These are phyloP conservation scores for Dalechampia spathulata DNA, from an alignment of 441 rosid species.

Conservation along the genomic window DNA sequence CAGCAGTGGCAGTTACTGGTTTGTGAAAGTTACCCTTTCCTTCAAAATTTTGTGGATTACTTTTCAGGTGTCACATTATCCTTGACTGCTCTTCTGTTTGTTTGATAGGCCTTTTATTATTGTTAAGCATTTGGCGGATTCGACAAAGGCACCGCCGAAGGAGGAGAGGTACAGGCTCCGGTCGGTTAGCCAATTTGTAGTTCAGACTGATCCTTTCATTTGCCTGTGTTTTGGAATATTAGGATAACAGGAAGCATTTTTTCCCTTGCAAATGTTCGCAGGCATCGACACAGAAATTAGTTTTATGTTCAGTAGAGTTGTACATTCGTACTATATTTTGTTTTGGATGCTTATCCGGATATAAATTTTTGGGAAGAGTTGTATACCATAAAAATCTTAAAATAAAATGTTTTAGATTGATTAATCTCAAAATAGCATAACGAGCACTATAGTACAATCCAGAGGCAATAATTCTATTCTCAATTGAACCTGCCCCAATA, in stretches of 20 bases:
- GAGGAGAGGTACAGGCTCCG: conserved; percentile 55
- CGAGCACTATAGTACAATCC: too few species aligned
- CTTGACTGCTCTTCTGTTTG: conserved; percentile 13
- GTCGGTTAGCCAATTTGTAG: conserved; percentile 41
- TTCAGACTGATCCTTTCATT: conserved; percentile 3
- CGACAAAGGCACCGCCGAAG: conserved; percentile 65
- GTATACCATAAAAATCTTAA: too few species aligned
- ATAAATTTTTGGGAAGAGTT: conserved; percentile 27
- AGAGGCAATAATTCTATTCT: too few species aligned
- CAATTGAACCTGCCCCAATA: too few species aligned
- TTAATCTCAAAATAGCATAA: too few species aligned
- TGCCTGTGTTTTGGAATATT: conserved; percentile 1
- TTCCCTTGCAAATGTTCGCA: conserved; percentile 12
- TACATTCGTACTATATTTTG: conserved; percentile 3
- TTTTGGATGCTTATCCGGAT: conserved; percentile 19
- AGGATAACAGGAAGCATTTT: not conserved
- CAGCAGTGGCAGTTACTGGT: conserved; percentile 62
- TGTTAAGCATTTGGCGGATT: conserved; percentile 68
- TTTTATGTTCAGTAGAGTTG: conserved; percentile 9
- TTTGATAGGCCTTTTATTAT: conserved; percentile 44
- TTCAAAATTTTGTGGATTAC: not conserved
- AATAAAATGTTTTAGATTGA: too few species aligned
- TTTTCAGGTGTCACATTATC: not conserved
- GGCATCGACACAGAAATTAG: conserved; percentile 17
- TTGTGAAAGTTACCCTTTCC: conserved; percentile 13